Evolutionary conservation across 352 stramenopile genomes (phyloP).

Genomic region (Pythium insidiosum): DNA sequence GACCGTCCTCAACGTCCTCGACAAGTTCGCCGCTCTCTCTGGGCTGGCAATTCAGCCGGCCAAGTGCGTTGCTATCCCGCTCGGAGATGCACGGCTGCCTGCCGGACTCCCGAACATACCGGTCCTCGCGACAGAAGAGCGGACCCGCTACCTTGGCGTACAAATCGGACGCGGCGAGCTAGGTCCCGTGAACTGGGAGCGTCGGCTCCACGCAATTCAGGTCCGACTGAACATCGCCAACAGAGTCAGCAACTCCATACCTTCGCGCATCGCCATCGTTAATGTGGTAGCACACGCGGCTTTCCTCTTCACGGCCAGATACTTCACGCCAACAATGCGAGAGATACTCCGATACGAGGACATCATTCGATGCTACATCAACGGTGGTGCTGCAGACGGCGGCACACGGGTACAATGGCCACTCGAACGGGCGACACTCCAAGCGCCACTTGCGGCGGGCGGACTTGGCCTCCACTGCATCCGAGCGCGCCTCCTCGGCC

Average conservation of each 20-base stretch:
- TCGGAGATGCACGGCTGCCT: background rate
- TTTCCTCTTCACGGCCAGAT: slow-evolving; percentile 8
- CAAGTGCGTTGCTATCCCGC: slow-evolving; percentile 7
- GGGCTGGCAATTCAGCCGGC: slow-evolving; percentile 9
- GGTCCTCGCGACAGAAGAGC: background rate
- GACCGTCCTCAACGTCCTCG: background rate
- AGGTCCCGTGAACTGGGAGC: background rate
- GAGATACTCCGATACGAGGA: background rate
- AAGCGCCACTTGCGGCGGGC: too few species aligned
- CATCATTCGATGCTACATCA: background rate
- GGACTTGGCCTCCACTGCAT: background rate
- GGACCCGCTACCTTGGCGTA: slow-evolving; percentile 7
- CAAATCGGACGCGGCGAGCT: slow-evolving; percentile 3
- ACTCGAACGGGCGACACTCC: too few species aligned
- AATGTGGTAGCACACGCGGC: background rate
- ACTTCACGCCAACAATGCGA: slow-evolving; percentile 1
- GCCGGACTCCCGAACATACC: background rate
- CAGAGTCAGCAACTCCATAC: background rate
- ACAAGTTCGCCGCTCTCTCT: slow-evolving; percentile 2
- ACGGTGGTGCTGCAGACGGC: too few species aligned
- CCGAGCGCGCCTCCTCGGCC: background rate
- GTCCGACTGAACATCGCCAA: background rate
- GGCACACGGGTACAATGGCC: too few species aligned
- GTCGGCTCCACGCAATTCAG: background rate
- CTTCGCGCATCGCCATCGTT: background rate